These are phyloP conservation scores for Botryosphaeria dothidea DNA, from an alignment of 2,329 filamentous ascomycete genomes.

Conservation along the genomic window DNA sequence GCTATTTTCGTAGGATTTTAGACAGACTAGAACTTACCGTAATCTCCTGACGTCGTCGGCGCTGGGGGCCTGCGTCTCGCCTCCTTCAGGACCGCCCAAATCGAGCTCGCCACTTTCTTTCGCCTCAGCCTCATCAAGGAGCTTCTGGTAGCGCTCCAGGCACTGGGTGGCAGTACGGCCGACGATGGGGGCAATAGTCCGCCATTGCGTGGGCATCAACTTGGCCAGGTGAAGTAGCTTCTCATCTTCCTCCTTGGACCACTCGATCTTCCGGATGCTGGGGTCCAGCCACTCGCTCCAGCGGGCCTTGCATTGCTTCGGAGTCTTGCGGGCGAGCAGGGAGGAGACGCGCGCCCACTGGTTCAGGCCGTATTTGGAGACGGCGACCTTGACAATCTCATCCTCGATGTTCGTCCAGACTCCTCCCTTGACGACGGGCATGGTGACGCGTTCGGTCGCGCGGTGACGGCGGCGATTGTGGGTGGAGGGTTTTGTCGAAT, in stretches of 20 bases:
- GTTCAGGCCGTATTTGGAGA: slow-evolving; percentile 46
- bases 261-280: slow-evolving; percentile 97
- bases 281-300: slow-evolving; percentile 99
- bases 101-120: slow-evolving; percentile 79
- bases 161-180: slow-evolving; percentile 96
- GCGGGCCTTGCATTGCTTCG: slow-evolving; percentile 98
- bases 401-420: slow-evolving; percentile 77
- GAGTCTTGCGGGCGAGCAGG: slow-evolving; percentile 92
- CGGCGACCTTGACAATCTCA: slow-evolving; percentile 86
- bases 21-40: slow-evolving; percentile 16
- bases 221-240: slow-evolving; percentile 95
- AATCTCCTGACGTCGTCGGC: slow-evolving; percentile 89
- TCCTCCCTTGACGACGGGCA: slow-evolving; percentile 68
- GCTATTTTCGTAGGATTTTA: background rate
- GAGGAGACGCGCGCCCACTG: slow-evolving; percentile 99
- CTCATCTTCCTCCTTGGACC: slow-evolving; percentile 98
- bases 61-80: slow-evolving; percentile 81
- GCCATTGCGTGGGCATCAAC: slow-evolving; percentile 98
- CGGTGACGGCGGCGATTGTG: slow-evolving; percentile 19
- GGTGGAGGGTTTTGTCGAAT: slow-evolving; percentile 22
- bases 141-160: slow-evolving; percentile 92
- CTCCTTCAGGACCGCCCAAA: slow-evolving; percentile 81
- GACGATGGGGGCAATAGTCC: slow-evolving; percentile 95
- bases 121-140: slow-evolving; percentile 93
- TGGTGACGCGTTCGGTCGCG: slow-evolving; percentile 33